These are phyloP conservation scores for Globisporangium lucens DNA, from an alignment of 352 stramenopile species.

Conservation along the genomic window DNA sequence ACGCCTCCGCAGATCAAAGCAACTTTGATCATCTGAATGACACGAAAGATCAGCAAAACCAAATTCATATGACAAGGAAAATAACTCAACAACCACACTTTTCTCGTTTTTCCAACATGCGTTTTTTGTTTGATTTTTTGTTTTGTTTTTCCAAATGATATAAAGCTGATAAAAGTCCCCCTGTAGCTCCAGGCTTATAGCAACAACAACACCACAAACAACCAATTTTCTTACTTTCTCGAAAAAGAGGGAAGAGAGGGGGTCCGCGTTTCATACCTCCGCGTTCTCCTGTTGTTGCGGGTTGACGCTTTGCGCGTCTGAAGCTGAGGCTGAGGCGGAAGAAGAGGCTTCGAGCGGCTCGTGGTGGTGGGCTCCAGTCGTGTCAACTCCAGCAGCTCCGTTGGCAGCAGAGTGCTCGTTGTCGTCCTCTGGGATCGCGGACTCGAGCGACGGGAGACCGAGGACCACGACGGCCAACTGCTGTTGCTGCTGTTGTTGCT, in stretches of 20 bases:
- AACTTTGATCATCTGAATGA: background rate
- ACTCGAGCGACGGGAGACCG: constrained; percentile 13
- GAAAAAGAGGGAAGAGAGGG: background rate
- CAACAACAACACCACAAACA: background rate
- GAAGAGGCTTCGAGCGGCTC: background rate
- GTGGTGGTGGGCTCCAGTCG: background rate
- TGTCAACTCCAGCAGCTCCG: background rate
- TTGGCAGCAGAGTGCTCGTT: background rate
- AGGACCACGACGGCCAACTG: constrained; percentile 4
- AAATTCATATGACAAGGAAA: background rate
- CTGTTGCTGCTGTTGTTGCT: constrained; percentile 2
- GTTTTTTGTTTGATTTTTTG: background rate
- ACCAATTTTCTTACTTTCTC: background rate
- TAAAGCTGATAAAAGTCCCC: background rate
- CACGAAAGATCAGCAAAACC: background rate
- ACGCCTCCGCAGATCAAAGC: background rate
- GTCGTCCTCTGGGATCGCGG: constrained; percentile 8
- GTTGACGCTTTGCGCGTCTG: background rate
- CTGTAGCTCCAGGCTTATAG: background rate
- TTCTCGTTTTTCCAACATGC: background rate
- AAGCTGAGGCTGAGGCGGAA: background rate
- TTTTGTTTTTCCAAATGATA: background rate
- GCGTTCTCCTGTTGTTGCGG: constrained; percentile 15
- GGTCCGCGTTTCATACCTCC: constrained; percentile 17
- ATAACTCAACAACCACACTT: too few species aligned